Percentiles rank a stretch among this genome's conserved stretches.
Evolutionary conservation across 495 filamentous ascomycete genomes (phyloP).

Genomic region (Saxispiralis lemnorum): DNA sequence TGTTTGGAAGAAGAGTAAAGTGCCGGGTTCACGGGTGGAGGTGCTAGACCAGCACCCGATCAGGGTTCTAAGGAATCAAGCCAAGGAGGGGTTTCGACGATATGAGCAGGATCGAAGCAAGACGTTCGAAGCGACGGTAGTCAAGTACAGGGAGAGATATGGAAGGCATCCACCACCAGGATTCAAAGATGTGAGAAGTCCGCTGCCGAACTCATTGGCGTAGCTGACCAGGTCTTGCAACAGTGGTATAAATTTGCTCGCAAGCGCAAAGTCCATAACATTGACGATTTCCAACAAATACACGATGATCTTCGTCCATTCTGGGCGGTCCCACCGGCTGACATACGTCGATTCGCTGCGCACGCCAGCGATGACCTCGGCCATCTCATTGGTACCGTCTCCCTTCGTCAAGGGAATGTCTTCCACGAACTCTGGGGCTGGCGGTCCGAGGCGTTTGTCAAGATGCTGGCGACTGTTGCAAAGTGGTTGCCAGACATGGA

Average conservation of each 20-base stretch:
- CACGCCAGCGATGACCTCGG: slow-evolving; percentile 54
- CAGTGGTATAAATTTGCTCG: slow-evolving; percentile 49
- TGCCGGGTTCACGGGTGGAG: neutral
- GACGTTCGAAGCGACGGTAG: slow-evolving; percentile 40
- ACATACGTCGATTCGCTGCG: slow-evolving; percentile 35
- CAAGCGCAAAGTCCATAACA: slow-evolving; percentile 38
- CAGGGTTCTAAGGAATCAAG: slow-evolving; percentile 18
- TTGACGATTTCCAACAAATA: slow-evolving; percentile 60
- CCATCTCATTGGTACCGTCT: slow-evolving; percentile 38
- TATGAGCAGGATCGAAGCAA: slow-evolving; percentile 22
- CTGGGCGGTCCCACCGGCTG: slow-evolving; percentile 41
- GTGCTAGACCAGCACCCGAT: slow-evolving; percentile 22
- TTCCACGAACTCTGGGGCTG: slow-evolving; percentile 41
- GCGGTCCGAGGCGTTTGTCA: slow-evolving; percentile 43
- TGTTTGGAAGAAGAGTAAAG: slow-evolving; percentile 5
- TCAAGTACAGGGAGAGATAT: slow-evolving; percentile 41
- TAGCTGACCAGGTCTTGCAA: slow-evolving; percentile 4
- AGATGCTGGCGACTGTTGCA: slow-evolving; percentile 60
- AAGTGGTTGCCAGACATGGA: slow-evolving; percentile 82
- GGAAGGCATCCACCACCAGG: slow-evolving; percentile 59
- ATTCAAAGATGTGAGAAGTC: slow-evolving; percentile 29
- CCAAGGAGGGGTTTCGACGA: slow-evolving; percentile 15
- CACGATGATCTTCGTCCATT: slow-evolving; percentile 48
- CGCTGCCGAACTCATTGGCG: slow-evolving; percentile 2
- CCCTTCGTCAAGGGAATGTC: slow-evolving; percentile 48